Base-by-base conservation (phyloP, 257 asterid genomes). In the Forsythia suspensa region DNA sequence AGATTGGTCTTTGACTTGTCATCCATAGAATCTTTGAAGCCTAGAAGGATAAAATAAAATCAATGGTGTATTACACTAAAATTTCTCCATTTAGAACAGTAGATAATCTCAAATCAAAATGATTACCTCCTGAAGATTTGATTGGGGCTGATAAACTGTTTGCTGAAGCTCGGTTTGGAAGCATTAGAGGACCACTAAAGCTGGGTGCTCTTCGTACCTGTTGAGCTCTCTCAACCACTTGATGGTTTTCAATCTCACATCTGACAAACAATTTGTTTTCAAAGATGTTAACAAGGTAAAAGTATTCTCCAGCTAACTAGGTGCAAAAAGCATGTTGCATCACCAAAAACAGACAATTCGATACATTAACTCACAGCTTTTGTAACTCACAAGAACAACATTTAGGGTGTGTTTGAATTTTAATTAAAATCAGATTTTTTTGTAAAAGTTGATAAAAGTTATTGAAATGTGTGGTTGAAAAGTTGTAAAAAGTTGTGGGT, bases 91-190 rank as follows among this genome's bases (percentile, higher is more conserved):
- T 61, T 66, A 63, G 34, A 79, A 65, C 70, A 72, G 69, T 29
- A 74, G 40, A 66, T 39, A 70, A 76, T 63, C 39, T 78, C 55
- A 66, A 70, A 66, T 72, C 57, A 76, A 71, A 57, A 57, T 78
- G 75, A 57, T 73, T 85, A 96, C 98, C 99, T 87, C 96, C 98
- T 34, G 98, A 93, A n/a, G 98, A 91, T 82, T 94, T 94, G 68
- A 96, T 96, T 48, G 99, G 99, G 84, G 98, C 99, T 55, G 99
- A 96, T 84, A 96, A 91, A 85, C 99, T 96, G 87, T 96, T 96
- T 79, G 92, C 97, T 61, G 99, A 96, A 82, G 99, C 99, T 77
- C 98, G 96, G 77, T 87, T 94, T 41, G 99, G 98, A 77, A 96
- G 94, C 90, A 89, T 94, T 79, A 96, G 84, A 34, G 97, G 98